Conservation (phyloP, 495 filamentous ascomycete genomes). For the Aspergillus diversus region DNA sequence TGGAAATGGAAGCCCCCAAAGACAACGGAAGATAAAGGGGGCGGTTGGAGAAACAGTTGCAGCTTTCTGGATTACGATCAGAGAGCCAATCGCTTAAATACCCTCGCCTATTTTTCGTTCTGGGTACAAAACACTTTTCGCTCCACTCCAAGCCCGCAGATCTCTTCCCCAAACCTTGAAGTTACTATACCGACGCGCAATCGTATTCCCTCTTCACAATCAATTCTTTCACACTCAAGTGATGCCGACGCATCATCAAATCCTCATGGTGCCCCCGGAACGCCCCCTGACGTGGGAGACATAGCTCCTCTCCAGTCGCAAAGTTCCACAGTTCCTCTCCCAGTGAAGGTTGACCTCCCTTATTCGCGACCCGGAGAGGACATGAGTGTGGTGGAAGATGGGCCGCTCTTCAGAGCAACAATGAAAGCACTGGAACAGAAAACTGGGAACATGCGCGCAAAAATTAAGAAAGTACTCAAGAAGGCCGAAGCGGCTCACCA, state of each 20-base stretch:
- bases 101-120: slow-evolving; percentile 89
- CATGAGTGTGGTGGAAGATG: slow-evolving; percentile 85
- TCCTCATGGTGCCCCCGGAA: slow-evolving; percentile 61
- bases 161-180: slow-evolving; percentile 70
- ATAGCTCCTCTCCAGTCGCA: slow-evolving; percentile 45
- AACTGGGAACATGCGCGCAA: slow-evolving; percentile 87
- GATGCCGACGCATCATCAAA: slow-evolving; percentile 57
- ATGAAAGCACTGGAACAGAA: slow-evolving; percentile 97
- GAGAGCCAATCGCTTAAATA: slow-evolving; percentile 83
- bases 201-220: slow-evolving; percentile 81
- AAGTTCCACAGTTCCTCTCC: slow-evolving; percentile 49
- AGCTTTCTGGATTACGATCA: slow-evolving; percentile 97
- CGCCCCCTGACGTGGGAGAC: slow-evolving; percentile 60
- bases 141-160: slow-evolving; percentile 40
- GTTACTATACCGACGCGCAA: slow-evolving; percentile 73
- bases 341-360: slow-evolving; percentile 83
- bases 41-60: slow-evolving; percentile 94
- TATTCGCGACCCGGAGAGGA: slow-evolving; percentile 88
- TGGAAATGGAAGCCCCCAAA: slow-evolving; percentile 98
- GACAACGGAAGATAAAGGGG: slow-evolving; percentile 76
- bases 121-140: slow-evolving; percentile 78
- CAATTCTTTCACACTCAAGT: slow-evolving; percentile 75
- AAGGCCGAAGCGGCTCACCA: slow-evolving; percentile 83
- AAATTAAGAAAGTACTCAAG: slow-evolving; percentile 95
- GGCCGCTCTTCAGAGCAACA: slow-evolving; percentile 92